Evolutionary conservation across 306 rosid species (phyloP).

Genomic region (Castanospermum australe): DNA sequence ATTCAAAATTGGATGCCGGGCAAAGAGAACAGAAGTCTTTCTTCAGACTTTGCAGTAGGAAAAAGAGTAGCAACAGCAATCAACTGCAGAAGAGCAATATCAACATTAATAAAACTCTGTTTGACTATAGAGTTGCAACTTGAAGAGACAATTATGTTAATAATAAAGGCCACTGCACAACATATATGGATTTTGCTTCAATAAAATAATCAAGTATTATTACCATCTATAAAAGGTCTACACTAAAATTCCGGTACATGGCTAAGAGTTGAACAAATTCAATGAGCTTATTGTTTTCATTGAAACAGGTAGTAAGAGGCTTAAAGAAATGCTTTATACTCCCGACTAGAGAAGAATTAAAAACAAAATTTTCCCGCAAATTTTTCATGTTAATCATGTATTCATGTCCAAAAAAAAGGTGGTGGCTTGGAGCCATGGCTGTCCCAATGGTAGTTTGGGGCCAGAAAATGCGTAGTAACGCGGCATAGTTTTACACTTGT

Average conservation of each 20-base stretch:
- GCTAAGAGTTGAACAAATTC: neutral
- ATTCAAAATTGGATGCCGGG: neutral
- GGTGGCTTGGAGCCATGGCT: no score
- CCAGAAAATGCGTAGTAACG: no score
- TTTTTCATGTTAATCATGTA: no score
- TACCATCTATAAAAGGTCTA: neutral
- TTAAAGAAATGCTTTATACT: no score
- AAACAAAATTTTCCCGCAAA: no score
- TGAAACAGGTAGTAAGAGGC: neutral
- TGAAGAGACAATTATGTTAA: neutral
- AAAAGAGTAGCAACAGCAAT: neutral
- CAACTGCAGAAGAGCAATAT: neutral
- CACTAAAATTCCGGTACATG: neutral
- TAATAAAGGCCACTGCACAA: neutral
- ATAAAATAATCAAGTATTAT: neutral
- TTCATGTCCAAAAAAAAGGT: no score
- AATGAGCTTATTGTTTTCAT: neutral
- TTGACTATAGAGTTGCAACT: neutral
- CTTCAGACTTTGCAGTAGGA: neutral
- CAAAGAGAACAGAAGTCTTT: neutral
- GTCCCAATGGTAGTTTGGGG: no score
- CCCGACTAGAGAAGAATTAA: no score
- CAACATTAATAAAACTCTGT: neutral
- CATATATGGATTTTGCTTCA: neutral
- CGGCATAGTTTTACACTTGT: no score